Base-by-base conservation (phyloP, 2,329 filamentous ascomycete species). In the Fonsecaea pedrosoi region DNA sequence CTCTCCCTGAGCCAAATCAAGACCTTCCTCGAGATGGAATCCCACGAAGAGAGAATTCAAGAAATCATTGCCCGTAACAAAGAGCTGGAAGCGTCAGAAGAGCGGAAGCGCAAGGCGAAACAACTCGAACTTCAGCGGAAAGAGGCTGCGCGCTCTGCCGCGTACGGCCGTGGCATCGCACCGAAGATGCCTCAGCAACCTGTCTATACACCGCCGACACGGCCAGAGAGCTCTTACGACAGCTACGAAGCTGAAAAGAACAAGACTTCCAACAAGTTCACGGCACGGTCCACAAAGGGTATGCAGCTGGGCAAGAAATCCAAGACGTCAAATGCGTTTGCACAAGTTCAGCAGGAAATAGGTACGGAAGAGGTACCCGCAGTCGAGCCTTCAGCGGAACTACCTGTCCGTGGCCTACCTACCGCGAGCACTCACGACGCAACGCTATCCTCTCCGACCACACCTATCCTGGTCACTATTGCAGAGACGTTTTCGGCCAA, bases 241-340 rank as follows among this genome's bases (percentile, higher is more conserved):
- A 90, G 88, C 38, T 99, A 99, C 78, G 94, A 97, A 80, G 93
- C 94, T 1, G 95, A 97, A 80, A 98, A 97, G 88, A 97, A 97
- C 83, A 97, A 97, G 82, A 83, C 89, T 1, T 90, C 88, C 76
- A 88, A 88, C 81, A 96, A 95, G 68, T 77, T 81, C 18, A 65
- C 82, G 35, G 77, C 91, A 59, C 92, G 96, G 81, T 54, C 68
- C 18, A 93, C 92, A 74, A 99, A 99, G 84, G 95, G 95, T 73
- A 99, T 99, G 96, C 94, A 98, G 80, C 85, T 99, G 65, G 95
- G 95, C 80, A 98, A 98, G 85, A 99, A 99, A 83, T 96, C 92
- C 68, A 98, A 98, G 84, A 94, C 92, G 25, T 96, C 91, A 35
- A 94, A 96, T 78, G 97, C 98, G 85, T 98, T 96, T 78, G 94